These are phyloP conservation scores for Pyrus communis DNA, from an alignment of 306 rosid genomes.

Conservation along the genomic window DNA sequence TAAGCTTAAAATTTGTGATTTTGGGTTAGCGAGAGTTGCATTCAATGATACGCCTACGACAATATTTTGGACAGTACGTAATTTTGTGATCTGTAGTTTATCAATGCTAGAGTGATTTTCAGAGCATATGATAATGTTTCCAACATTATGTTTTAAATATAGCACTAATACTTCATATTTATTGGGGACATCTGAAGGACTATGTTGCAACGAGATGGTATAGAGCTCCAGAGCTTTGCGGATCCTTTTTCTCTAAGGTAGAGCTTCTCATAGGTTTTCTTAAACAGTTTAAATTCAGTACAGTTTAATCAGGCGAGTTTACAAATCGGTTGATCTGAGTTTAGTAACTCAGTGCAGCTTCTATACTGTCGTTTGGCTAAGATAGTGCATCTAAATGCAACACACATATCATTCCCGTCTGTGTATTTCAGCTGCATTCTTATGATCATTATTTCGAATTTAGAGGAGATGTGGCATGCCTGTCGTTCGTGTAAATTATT, in stretches of 20 bases:
- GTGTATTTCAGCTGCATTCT: background rate
- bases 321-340: conserved; percentile 15
- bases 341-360: background rate
- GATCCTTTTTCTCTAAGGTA: conserved; percentile 96
- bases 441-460: background rate
- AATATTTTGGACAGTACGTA: conserved; percentile 87
- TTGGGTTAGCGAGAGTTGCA: conserved; percentile 94
- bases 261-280: conserved; percentile 15
- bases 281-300: background rate
- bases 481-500: background rate
- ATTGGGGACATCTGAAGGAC: conserved; percentile 44
- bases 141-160: background rate
- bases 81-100: background rate
- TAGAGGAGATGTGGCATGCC: background rate
- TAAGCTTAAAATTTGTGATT: conserved; percentile 93
- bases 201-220: conserved; percentile 99
- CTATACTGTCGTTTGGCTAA: background rate
- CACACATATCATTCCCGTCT: background rate
- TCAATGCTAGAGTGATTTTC: background rate
- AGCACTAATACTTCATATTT: conserved; percentile 12
- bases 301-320: background rate
- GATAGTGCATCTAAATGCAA: background rate
- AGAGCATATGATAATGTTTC: background rate
- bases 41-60: conserved; percentile 83
- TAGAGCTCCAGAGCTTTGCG: conserved; percentile 97